These are phyloP conservation scores for Tubosaeta sp. DNA, from an alignment of 768 basidiomycete genomes.

Conservation along the genomic window DNA sequence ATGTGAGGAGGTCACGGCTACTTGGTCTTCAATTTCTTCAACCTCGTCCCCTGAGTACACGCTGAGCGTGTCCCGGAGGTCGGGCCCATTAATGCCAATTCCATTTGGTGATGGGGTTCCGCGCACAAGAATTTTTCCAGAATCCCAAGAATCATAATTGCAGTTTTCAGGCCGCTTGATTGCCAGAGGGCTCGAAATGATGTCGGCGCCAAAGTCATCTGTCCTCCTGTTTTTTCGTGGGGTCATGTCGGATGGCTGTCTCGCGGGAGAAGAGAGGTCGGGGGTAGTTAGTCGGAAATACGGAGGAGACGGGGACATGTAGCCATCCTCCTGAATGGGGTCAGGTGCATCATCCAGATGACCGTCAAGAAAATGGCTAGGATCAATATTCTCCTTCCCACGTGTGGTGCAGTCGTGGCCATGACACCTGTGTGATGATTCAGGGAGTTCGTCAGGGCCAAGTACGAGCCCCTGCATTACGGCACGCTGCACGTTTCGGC, in stretches of 20 bases:
- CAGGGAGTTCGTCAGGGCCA: slow-evolving; percentile 8
- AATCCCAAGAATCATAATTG: not conserved
- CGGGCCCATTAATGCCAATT: slow-evolving; percentile 31
- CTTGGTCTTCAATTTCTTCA: slow-evolving; percentile 30
- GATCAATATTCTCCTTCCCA: slow-evolving; percentile 37
- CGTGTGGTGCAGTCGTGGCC: slow-evolving; percentile 44
- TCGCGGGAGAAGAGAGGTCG: slow-evolving; percentile 63
- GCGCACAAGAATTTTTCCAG: slow-evolving; percentile 24
- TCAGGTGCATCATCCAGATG: slow-evolving; percentile 39
- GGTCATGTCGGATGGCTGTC: slow-evolving; percentile 24
- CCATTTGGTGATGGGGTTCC: slow-evolving; percentile 26
- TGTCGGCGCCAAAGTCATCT: slow-evolving; percentile 51
- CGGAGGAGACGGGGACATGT: slow-evolving; percentile 67
- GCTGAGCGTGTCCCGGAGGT: slow-evolving; percentile 42
- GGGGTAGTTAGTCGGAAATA: slow-evolving; percentile 46
- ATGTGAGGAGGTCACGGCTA: slow-evolving; percentile 33
- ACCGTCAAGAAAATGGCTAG: slow-evolving; percentile 36
- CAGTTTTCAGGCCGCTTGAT: slow-evolving; percentile 14
- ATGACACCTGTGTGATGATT: slow-evolving; percentile 25
- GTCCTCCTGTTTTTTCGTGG: slow-evolving; percentile 4
- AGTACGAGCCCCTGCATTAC: slow-evolving; percentile 9
- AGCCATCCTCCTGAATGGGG: slow-evolving; percentile 72
- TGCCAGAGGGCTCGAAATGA: slow-evolving; percentile 31
- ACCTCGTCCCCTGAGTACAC: slow-evolving; percentile 45
- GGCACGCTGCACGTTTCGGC: slow-evolving; percentile 11